A percentile compares a stretch with the other conserved stretches of the same genome.
These are phyloP conservation scores for Yamagishiella unicocca DNA, from an alignment of 139 green algal genomes.

Conservation along the genomic window DNA sequence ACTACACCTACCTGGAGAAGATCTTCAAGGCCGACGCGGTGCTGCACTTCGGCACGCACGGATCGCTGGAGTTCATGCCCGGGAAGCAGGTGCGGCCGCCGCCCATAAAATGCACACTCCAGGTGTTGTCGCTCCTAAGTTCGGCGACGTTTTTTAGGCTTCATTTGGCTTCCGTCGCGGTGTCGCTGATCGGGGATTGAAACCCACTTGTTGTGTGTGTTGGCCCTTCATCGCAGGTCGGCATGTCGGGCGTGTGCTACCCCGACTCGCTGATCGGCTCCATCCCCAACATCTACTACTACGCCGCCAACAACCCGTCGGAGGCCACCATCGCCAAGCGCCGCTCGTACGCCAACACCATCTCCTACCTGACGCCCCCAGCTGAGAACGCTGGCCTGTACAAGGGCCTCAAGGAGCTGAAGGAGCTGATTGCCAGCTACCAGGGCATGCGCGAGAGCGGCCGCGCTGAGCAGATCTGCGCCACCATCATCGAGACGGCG, in stretches of 20 bases:
- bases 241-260: slow-evolving; percentile 98
- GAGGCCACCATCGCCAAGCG: slow-evolving; percentile 99
- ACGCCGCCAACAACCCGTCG: slow-evolving; percentile 99
- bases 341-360: slow-evolving; percentile 99
- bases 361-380: slow-evolving; percentile 98
- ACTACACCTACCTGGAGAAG: slow-evolving; percentile 99
- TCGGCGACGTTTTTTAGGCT: no score
- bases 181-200: not conserved
- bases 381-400: slow-evolving; percentile 99
- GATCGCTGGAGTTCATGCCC: slow-evolving; percentile 99
- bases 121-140: no score
- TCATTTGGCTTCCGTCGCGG: no score
- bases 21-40: slow-evolving; percentile 98
- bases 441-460: slow-evolving; percentile 92
- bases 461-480: slow-evolving; percentile 88
- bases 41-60: slow-evolving; percentile 99
- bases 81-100: slow-evolving; percentile 93
- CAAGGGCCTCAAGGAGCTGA: slow-evolving; percentile 97
- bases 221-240: slow-evolving; percentile 69
- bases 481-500: slow-evolving; percentile 97
- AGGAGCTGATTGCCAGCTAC: slow-evolving; percentile 97
- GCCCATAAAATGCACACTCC: no score
- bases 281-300: slow-evolving; percentile 99
- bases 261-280: slow-evolving; percentile 96
- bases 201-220: not conserved